A percentile compares a stretch with the other conserved stretches of the same genome.
These are phyloP conservation scores for Bassia scoparia DNA, from an alignment of 148 eudicot species.

Conservation along the genomic window DNA sequence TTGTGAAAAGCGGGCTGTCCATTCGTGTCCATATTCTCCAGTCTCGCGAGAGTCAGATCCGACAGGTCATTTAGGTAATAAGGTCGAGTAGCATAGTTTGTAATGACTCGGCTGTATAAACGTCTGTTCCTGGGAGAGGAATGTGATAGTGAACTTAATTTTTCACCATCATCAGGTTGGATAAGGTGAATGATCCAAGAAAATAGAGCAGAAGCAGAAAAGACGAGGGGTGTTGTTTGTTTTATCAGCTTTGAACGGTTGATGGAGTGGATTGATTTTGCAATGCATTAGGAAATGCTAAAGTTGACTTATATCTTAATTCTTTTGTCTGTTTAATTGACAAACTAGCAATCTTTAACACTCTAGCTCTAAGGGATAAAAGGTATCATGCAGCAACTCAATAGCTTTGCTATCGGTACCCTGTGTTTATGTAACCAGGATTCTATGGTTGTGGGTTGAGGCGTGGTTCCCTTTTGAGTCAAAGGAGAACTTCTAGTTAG, in stretches of 20 bases:
- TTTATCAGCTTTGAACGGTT: conserved; percentile 83
- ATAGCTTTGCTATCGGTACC: not conserved
- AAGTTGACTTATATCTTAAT: conserved; percentile 37
- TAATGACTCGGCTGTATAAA: too few species aligned
- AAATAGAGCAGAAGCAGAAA: conserved; percentile 57
- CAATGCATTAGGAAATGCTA: conserved; percentile 68
- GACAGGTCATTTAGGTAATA: too few species aligned
- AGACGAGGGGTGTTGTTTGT: conserved; percentile 58
- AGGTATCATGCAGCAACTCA: too few species aligned
- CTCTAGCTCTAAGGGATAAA: not conserved
- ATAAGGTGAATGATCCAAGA: conserved; percentile 74
- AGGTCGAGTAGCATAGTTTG: too few species aligned
- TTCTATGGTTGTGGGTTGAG: conserved; percentile 95
- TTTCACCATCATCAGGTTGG: conserved; percentile 58
- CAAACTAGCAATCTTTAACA: not conserved
- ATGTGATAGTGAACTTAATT: not conserved
- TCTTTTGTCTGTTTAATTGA: not conserved
- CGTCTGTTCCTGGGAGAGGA: not conserved
- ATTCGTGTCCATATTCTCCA: too few species aligned
- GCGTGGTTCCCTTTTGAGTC: conserved; percentile 87
- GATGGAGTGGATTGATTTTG: conserved; percentile 81
- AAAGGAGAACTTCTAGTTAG: conserved; percentile 89
- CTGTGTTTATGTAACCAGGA: conserved; percentile 43
- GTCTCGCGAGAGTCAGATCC: too few species aligned
- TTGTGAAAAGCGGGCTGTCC: too few species aligned